Evolutionary conservation across 768 basidiomycete genomes (phyloP).

Genomic region (Naganishia randhawae): DNA sequence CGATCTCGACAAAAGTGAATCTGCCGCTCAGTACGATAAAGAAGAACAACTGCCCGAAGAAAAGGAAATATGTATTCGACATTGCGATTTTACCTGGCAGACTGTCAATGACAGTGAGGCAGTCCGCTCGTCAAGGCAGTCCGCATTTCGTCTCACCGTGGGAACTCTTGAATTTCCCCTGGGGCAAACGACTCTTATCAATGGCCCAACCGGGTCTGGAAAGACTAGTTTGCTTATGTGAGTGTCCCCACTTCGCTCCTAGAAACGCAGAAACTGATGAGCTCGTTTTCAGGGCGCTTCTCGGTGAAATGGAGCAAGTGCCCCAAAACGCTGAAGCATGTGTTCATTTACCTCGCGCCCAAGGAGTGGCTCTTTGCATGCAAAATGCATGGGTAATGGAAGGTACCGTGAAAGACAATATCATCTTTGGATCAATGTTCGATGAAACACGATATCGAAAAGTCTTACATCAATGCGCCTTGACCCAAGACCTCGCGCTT

Average conservation of each 20-base stretch:
- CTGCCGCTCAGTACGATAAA: not conserved
- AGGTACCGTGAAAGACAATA: conserved; percentile 58
- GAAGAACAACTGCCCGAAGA: not conserved
- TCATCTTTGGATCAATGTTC: conserved; percentile 55
- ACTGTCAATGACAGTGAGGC: conserved; percentile 40
- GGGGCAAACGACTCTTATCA: conserved; percentile 51
- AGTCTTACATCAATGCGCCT: conserved; percentile 49
- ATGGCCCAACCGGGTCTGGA: conserved; percentile 52
- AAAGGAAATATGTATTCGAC: not conserved
- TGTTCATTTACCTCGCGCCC: conserved; percentile 65
- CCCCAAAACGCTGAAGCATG: conserved; percentile 56
- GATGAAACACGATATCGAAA: conserved; percentile 54
- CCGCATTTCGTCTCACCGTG: conserved; percentile 32
- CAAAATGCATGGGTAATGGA: conserved; percentile 85
- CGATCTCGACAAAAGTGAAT: conserved; percentile 23
- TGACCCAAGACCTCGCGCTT: conserved; percentile 56
- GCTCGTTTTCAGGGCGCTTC: conserved; percentile 37
- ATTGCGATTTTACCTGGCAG: conserved; percentile 51
- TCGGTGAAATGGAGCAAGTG: conserved; percentile 53
- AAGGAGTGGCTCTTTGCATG: conserved; percentile 72
- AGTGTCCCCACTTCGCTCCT: conserved; percentile 10
- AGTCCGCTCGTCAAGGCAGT: not conserved
- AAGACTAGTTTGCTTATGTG: conserved; percentile 38
- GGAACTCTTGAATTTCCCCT: conserved; percentile 49
- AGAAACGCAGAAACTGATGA: conserved; percentile 12